These are phyloP conservation scores for Trametes hirsuta DNA, from an alignment of 1,284 basidiomycete genomes.

Conservation along the genomic window DNA sequence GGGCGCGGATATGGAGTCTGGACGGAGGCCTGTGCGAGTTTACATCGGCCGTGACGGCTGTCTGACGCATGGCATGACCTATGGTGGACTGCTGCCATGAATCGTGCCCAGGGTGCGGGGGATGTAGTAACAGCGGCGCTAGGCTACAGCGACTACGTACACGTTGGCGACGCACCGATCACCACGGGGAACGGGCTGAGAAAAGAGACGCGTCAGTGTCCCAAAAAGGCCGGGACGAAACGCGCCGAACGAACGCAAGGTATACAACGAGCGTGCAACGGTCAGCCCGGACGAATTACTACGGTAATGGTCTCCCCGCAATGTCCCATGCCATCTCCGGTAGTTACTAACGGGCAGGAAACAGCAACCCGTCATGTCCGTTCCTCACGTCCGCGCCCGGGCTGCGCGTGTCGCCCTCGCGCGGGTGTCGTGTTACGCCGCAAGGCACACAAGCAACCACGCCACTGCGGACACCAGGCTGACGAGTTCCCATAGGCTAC, in stretches of 20 bases:
- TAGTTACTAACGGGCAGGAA: no score
- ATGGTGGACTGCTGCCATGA: not conserved
- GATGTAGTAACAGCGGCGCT: not conserved
- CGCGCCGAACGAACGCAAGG: not conserved
- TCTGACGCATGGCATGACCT: not conserved
- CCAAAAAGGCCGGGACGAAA: not conserved
- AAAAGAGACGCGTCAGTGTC: not conserved
- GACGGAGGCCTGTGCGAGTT: no score
- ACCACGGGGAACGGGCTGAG: not conserved
- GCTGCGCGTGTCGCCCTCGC: not conserved
- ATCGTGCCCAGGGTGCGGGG: constrained; percentile 2
- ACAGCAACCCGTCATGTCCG: no score
- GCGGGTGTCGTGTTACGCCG: constrained; percentile 3
- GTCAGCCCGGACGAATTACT: no score
- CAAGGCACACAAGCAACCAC: constrained; percentile 23
- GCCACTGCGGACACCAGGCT: constrained; percentile 19
- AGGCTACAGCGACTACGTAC: not conserved
- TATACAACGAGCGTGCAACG: no score
- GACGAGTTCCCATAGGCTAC: constrained; percentile 22
- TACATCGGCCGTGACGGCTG: not conserved
- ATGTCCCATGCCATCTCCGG: no score
- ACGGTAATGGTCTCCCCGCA: no score
- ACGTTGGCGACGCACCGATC: constrained; percentile 11
- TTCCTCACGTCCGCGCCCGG: no score
- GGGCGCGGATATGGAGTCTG: no score